Conservation (phyloP, 768 basidiomycete species). For the Pulveroboletus sp. region DNA sequence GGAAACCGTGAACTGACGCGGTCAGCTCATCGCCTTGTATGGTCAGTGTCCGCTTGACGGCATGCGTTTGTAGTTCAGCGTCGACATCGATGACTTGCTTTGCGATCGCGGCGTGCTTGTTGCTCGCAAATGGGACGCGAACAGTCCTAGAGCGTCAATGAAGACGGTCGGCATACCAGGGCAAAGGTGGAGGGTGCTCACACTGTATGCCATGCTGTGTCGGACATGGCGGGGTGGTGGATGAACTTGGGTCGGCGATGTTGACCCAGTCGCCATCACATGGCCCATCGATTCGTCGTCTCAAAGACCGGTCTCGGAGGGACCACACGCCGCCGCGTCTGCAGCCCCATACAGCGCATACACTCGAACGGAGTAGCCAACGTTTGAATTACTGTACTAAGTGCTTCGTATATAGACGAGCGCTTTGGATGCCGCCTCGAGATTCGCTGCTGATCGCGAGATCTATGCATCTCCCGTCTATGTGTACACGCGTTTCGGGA, state of each 20-base stretch:
- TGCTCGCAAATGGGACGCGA: slow-evolving; percentile 71
- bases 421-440: no score
- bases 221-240: slow-evolving; percentile 19
- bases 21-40: slow-evolving; percentile 66
- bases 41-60: slow-evolving; percentile 66
- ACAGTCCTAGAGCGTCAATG: slow-evolving; percentile 43
- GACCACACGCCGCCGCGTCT: not conserved
- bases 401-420: no score
- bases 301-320: no score
- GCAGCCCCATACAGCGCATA: no score
- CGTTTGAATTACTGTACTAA: no score
- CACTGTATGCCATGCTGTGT: slow-evolving; percentile 50
- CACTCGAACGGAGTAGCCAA: no score
- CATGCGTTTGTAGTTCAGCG: slow-evolving; percentile 73
- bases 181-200: slow-evolving; percentile 25
- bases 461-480: no score
- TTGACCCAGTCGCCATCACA: not conserved
- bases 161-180: no score
- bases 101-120: slow-evolving; percentile 74
- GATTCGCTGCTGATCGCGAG: no score
- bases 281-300: not conserved
- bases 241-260: no score
- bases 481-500: no score
- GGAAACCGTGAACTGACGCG: slow-evolving; percentile 51
- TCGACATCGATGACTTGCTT: slow-evolving; percentile 86